Percentiles rank a stretch among this genome's conserved stretches.
Conservation (phyloP, 768 basidiomycete species). For the Megacollybia marginata region DNA sequence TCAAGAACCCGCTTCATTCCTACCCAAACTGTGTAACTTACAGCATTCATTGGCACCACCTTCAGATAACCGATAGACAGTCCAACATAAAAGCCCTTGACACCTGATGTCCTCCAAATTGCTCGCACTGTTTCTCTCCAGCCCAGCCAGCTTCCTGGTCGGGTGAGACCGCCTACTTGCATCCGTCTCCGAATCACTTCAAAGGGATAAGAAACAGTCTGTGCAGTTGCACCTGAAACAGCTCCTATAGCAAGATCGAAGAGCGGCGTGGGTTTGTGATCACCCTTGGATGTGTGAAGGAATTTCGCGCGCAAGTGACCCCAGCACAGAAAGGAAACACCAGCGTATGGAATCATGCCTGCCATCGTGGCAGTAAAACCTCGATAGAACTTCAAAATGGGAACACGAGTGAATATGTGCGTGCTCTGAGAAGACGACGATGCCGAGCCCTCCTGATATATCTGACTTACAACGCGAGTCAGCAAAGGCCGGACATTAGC, state of each 20-base stretch:
- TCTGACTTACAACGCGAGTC: conserved; percentile 46
- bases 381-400: conserved; percentile 88
- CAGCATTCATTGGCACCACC: conserved; percentile 92
- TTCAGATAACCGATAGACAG: conserved; percentile 89
- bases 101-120: conserved; percentile 66
- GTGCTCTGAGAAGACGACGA: conserved; percentile 12
- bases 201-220: conserved; percentile 91
- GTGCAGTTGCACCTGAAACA: conserved; percentile 74
- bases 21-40: conserved; percentile 91
- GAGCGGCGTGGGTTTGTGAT: conserved; percentile 33
- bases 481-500: conserved; percentile 32
- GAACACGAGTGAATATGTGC: conserved; percentile 51
- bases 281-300: conserved; percentile 35
- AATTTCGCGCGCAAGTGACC: conserved; percentile 63
- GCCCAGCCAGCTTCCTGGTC: conserved; percentile 68
- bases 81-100: conserved; percentile 88
- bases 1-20: conserved; percentile 11
- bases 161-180: conserved; percentile 88
- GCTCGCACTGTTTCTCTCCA: conserved; percentile 71
- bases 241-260: conserved; percentile 82
- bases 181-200: conserved; percentile 79
- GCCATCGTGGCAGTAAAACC: conserved; percentile 90
- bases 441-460: conserved; percentile 60
- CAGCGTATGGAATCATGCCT: conserved; percentile 95
- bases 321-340: conserved; percentile 91